Percentiles rank a stretch among this genome's conserved stretches.
Evolutionary conservation across 306 rosid genomes (phyloP).

Genomic region (Cucumis cinereus): DNA sequence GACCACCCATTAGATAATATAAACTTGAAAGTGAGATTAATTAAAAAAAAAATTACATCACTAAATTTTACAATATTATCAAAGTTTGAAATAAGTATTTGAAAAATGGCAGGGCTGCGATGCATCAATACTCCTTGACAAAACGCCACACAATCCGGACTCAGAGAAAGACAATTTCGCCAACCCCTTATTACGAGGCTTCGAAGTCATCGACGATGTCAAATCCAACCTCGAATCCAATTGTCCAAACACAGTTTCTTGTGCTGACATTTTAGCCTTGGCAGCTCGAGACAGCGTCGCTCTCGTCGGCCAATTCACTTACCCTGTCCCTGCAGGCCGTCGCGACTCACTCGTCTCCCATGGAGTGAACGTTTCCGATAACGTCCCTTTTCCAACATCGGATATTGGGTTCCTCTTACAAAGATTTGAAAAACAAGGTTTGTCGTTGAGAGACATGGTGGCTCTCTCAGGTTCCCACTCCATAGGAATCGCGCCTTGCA

Average conservation of each 20-base stretch:
- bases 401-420: neutral
- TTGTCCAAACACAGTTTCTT: neutral
- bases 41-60: too few species aligned
- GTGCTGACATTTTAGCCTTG: slow-evolving; percentile 2
- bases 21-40: too few species aligned
- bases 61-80: too few species aligned
- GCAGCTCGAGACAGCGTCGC: slow-evolving; percentile 9
- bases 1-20: too few species aligned
- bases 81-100: too few species aligned
- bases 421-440: neutral
- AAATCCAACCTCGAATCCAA: neutral
- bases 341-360: neutral
- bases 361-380: neutral
- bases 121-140: neutral
- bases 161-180: neutral
- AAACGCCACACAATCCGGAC: neutral
- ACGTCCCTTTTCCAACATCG: neutral
- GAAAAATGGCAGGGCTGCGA: neutral
- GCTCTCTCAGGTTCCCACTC: slow-evolving; percentile 14
- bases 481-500: neutral
- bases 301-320: neutral
- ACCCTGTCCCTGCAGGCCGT: neutral
- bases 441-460: neutral
- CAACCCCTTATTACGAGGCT: neutral
- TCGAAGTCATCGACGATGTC: neutral